phyloP scores from a whole-genome alignment of 169 alveolate genomes.

The Eimeria falciformis region DNA sequence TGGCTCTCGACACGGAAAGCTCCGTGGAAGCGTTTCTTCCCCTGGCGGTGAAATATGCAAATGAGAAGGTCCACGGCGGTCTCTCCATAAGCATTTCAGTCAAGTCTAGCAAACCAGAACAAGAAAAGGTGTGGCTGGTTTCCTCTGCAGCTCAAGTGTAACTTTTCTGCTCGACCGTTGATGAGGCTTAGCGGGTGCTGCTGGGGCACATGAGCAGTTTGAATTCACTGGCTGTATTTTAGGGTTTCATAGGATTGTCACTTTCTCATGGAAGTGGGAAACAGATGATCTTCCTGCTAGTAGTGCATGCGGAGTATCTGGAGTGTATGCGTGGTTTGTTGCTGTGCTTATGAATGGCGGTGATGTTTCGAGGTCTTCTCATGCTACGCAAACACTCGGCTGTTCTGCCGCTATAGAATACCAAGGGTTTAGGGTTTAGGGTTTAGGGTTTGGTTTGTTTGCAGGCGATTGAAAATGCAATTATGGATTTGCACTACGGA shows the following conservation, averaged over 20 bases:
- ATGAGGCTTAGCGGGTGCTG: not conserved
- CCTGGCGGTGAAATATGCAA: constrained; percentile 47
- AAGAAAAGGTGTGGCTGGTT: constrained; percentile 68
- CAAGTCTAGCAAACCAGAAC: constrained; percentile 12
- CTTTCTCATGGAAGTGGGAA: no score
- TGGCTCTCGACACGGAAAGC: constrained; percentile 74
- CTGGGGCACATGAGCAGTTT: no score
- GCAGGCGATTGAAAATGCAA: constrained; percentile 63
- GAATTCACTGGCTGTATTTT: no score
- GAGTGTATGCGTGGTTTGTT: no score
- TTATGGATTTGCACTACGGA: constrained; percentile 66
- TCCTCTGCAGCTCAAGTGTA: not conserved
- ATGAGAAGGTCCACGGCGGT: constrained; percentile 63
- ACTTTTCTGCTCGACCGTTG: no score
- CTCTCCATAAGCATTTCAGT: constrained; percentile 63
- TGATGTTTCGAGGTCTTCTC: no score
- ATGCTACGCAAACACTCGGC: no score
- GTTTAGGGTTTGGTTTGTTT: not conserved
- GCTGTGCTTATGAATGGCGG: no score
- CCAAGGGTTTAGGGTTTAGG: not conserved
- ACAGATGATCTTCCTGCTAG: no score
- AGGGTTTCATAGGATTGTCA: no score
- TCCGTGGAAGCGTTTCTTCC: constrained; percentile 66
- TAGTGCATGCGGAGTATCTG: no score
- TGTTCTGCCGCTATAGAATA: no score